These are phyloP conservation scores for Backusella mclennaniae DNA, from an alignment of 192 early-diverging fungal genomes.

Conservation along the genomic window DNA sequence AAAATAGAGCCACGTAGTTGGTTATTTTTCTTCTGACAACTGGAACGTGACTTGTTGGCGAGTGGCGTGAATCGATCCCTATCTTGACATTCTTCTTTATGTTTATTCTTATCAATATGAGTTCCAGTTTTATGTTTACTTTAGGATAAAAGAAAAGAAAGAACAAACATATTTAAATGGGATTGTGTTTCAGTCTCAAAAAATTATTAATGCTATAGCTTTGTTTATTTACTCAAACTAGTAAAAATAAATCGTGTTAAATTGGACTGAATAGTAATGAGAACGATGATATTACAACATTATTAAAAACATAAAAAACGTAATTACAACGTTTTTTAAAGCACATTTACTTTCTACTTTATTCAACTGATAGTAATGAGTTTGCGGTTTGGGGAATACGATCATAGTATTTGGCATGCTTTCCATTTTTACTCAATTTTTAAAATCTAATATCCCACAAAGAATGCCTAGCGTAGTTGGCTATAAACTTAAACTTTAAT, in stretches of 20 bases:
- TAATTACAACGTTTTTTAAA: neutral
- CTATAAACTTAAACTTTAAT: neutral
- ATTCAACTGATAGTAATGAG: neutral
- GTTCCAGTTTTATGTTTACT: no score
- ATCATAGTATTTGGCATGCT: neutral
- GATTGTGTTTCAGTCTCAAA: neutral
- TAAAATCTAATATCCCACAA: neutral
- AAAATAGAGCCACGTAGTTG: neutral
- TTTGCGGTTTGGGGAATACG: neutral
- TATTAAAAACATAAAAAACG: neutral
- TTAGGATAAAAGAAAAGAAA: neutral
- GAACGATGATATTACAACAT: neutral
- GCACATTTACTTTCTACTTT: neutral
- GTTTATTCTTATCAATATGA: neutral
- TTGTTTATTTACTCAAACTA: neutral
- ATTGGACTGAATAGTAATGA: neutral
- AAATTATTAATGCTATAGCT: neutral
- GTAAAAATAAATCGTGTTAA: neutral
- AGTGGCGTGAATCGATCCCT: neutral
- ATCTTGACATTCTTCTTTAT: neutral
- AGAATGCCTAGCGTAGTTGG: neutral
- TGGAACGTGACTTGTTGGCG: neutral
- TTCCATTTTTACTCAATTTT: neutral
- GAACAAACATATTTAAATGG: neutral
- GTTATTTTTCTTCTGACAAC: neutral